Percentiles rank a stretch among this genome's conserved stretches.
Conservation (phyloP, 2,329 filamentous ascomycete genomes). For the Rhinocladiella similis region DNA sequence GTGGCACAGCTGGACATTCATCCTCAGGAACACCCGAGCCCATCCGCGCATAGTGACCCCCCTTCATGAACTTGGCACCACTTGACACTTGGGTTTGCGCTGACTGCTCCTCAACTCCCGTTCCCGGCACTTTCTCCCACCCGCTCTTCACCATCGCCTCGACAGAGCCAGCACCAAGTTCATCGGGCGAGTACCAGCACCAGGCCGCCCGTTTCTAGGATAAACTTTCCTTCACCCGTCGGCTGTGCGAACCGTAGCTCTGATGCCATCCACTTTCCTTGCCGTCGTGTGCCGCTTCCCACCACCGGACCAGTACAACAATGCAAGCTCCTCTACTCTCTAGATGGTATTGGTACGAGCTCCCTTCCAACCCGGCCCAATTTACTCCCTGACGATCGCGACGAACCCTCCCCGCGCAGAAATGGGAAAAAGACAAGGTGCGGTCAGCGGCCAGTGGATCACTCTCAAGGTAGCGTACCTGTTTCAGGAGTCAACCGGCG, state of each 20-base stretch:
- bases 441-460: background rate
- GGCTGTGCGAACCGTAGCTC: too few relatives aligned
- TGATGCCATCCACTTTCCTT: too few relatives aligned
- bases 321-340: too few relatives aligned
- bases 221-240: too few relatives aligned
- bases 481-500: conserved; percentile 18
- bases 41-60: background rate
- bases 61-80: background rate
- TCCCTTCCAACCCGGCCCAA: background rate
- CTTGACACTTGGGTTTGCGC: background rate
- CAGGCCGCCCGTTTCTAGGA: too few relatives aligned
- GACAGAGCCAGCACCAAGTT: background rate
- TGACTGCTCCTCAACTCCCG: background rate
- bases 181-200: too few relatives aligned
- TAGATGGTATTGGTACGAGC: too few relatives aligned
- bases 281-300: too few relatives aligned
- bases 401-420: background rate
- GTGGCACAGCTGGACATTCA: background rate
- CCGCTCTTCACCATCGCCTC: background rate
- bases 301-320: too few relatives aligned
- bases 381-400: background rate
- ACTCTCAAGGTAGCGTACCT: conserved; percentile 2
- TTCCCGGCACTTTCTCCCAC: background rate
- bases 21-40: conserved; percentile 1
- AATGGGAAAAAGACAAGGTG: background rate